A percentile compares a stretch with the other conserved stretches of the same genome.
Evolutionary conservation across 345 rosid species (phyloP).

Genomic region (Rhodamnia argentea): DNA sequence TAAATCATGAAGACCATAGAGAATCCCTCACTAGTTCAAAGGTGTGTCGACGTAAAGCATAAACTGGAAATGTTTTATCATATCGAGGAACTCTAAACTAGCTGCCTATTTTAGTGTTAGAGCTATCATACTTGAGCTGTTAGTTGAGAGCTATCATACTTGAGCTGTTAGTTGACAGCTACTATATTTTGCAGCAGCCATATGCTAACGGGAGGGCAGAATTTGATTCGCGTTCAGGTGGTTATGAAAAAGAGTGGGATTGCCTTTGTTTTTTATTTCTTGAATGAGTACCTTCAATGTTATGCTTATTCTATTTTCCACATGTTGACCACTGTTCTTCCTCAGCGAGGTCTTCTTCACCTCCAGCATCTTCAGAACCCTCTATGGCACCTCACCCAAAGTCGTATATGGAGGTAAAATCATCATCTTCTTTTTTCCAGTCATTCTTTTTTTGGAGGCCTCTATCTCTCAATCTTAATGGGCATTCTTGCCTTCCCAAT

Average conservation of each 20-base stretch:
- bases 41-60: conserved; percentile 31
- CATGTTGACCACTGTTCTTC: neutral
- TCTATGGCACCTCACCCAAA: conserved; percentile 67
- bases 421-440: neutral
- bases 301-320: neutral
- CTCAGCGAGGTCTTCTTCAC: conserved; percentile 76
- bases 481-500: neutral
- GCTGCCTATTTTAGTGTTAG: neutral
- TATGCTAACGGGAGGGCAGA: conserved; percentile 53
- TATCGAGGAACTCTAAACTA: neutral
- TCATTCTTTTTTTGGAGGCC: neutral
- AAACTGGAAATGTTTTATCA: neutral
- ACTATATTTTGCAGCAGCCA: conserved; percentile 31
- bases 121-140: neutral
- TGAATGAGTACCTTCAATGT: neutral
- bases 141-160: neutral
- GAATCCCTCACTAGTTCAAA: conserved; percentile 21
- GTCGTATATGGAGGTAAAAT: conserved; percentile 86
- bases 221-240: conserved; percentile 55
- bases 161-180: neutral
- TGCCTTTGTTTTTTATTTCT: neutral
- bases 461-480: neutral
- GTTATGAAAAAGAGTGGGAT: conserved; percentile 1
- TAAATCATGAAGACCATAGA: conserved; percentile 41
- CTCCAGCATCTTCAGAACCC: conserved; percentile 43